phyloP scores from a whole-genome alignment of 768 basidiomycete species.

The Basidioascus undulatus region DNA sequence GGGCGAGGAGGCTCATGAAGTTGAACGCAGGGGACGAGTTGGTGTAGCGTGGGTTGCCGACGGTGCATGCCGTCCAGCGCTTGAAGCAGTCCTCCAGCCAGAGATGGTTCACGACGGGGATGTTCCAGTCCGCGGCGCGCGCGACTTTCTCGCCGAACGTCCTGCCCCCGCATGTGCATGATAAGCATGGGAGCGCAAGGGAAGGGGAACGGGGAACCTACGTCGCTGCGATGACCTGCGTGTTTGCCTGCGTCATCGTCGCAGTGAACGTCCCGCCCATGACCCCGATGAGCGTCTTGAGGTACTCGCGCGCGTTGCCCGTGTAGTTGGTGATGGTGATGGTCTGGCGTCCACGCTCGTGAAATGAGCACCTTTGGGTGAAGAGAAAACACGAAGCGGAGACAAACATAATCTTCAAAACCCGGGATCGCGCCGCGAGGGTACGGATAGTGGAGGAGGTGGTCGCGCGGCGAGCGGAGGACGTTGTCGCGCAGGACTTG shows the following conservation, averaged over 20 bases:
- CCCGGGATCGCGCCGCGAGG: slow-evolving; percentile 35
- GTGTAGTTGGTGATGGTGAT: slow-evolving; percentile 78
- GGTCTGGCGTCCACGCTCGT: slow-evolving; percentile 17
- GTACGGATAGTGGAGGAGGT: slow-evolving; percentile 63
- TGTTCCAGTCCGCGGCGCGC: slow-evolving; percentile 54
- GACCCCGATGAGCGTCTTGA: slow-evolving; percentile 51
- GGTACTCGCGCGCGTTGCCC: slow-evolving; percentile 60
- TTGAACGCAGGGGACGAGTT: slow-evolving; percentile 4
- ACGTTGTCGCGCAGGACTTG: slow-evolving; percentile 30
- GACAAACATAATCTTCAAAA: slow-evolving; percentile 36
- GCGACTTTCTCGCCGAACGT: slow-evolving; percentile 32
- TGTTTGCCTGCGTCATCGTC: slow-evolving; percentile 52
- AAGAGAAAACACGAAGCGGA: neutral
- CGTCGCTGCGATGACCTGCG: slow-evolving; percentile 62
- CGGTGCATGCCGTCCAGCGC: slow-evolving; percentile 27
- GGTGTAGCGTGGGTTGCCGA: slow-evolving; percentile 1
- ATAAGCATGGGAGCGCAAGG: neutral
- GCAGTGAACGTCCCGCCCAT: slow-evolving; percentile 66
- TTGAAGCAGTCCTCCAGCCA: slow-evolving; percentile 83
- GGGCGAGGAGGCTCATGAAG: slow-evolving; percentile 3
- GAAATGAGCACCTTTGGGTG: neutral
- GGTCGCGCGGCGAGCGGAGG: slow-evolving; percentile 27
- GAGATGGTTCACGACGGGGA: slow-evolving; percentile 65
- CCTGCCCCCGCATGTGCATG: slow-evolving; percentile 13
- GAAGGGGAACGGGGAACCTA: slow-evolving; percentile 21